A percentile compares a stretch with the other conserved stretches of the same genome.
Conservation (phyloP, 1,284 basidiomycete species). For the Melampsora larici-populina region DNA sequence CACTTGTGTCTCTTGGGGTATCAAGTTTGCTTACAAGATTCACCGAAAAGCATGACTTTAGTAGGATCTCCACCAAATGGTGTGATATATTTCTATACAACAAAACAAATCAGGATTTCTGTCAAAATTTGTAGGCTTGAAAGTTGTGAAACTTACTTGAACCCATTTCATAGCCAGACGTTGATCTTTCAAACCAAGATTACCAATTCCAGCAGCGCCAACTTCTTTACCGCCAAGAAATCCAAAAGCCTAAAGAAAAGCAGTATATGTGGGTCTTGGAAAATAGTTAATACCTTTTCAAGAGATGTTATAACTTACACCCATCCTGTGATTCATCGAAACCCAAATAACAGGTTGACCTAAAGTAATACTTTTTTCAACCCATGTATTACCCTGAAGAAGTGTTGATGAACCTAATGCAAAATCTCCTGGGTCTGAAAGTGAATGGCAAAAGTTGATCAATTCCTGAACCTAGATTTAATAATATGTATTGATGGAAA, state of each 20-base stretch:
- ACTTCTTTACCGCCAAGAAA: slow-evolving; percentile 60
- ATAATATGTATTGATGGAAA: too few species aligned
- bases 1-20: too few species aligned
- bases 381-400: background rate
- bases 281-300: too few species aligned
- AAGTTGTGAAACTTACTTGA: slow-evolving; percentile 36
- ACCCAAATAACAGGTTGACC: background rate
- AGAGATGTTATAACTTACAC: background rate
- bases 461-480: too few species aligned
- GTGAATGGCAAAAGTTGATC: background rate
- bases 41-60: slow-evolving; percentile 51
- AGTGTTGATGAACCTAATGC: background rate
- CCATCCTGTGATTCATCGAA: background rate
- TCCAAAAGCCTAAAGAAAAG: slow-evolving; percentile 54
- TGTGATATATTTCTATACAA: slow-evolving; percentile 49
- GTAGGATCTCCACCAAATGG: slow-evolving; percentile 53
- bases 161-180: slow-evolving; percentile 49
- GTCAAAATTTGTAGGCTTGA: background rate
- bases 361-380: background rate
- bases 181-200: slow-evolving; percentile 57
- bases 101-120: too few species aligned
- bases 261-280: background rate
- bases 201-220: slow-evolving; percentile 58
- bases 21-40: slow-evolving; percentile 28
- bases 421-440: background rate